Percentiles rank a stretch among this genome's conserved stretches.
Conservation (phyloP, 305 asterid genomes). For the Fraxinus baroniana region DNA sequence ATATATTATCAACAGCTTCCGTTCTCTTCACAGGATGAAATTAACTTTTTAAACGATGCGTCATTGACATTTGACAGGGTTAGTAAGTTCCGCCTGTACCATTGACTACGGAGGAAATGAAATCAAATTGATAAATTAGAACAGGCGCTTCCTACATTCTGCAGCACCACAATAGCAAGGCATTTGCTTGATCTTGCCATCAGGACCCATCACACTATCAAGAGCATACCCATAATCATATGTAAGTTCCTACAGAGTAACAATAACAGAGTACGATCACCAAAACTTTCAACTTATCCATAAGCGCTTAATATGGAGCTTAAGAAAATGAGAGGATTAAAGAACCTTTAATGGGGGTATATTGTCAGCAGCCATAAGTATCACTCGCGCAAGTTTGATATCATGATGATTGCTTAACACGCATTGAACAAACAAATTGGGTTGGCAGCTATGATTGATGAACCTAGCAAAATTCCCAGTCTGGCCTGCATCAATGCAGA, state of each 20-base stretch:
- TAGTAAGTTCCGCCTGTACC: not conserved
- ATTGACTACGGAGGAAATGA: not conserved
- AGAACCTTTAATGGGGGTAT: conserved; percentile 78
- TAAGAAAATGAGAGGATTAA: not conserved
- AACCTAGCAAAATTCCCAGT: conserved; percentile 73
- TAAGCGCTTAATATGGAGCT: not conserved
- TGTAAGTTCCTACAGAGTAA: conserved; percentile 55
- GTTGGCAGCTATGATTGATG: conserved; percentile 87
- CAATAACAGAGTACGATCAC: not conserved
- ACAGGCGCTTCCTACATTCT: conserved; percentile 65
- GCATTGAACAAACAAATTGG: conserved; percentile 91
- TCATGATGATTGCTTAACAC: conserved; percentile 74
- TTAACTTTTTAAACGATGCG: not conserved
- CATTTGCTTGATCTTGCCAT: conserved; percentile 55
- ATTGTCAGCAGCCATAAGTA: conserved; percentile 79
- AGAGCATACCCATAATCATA: conserved; percentile 82
- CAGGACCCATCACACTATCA: conserved; percentile 72
- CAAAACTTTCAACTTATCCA: not conserved
- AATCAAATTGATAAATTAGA: conserved; percentile 22
- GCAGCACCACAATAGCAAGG: conserved; percentile 74
- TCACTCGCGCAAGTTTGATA: conserved; percentile 54
- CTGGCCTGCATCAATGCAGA: conserved; percentile 77
- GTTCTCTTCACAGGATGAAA: not conserved
- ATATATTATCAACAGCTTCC: not conserved
- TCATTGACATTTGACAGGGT: not conserved